A percentile compares a stretch with the other conserved stretches of the same genome.
Evolutionary conservation across 2,329 filamentous ascomycete genomes (phyloP).

Genomic region (Bipolaris zeicola): DNA sequence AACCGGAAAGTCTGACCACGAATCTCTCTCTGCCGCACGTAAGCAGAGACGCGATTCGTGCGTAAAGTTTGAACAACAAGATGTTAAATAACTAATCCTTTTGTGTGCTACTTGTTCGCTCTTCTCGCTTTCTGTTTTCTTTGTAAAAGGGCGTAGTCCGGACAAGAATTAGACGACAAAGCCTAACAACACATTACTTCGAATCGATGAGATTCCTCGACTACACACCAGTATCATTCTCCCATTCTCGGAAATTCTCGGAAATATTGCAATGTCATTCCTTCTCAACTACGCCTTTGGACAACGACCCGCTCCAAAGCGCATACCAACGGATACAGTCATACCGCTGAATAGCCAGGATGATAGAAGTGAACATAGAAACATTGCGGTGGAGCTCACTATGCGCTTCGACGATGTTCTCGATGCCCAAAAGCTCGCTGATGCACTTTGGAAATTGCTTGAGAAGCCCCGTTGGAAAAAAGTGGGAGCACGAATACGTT

Average conservation of each 20-base stretch:
- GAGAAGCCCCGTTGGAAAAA: constrained; percentile 55
- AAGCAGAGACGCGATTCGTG: too few species aligned
- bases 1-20: too few species aligned
- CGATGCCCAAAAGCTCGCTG: constrained; percentile 49
- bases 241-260: neutral
- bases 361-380: constrained; percentile 14
- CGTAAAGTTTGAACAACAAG: too few species aligned
- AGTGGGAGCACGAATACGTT: constrained; percentile 53
- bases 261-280: constrained; percentile 9
- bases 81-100: too few species aligned
- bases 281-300: constrained; percentile 11
- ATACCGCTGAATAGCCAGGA: constrained; percentile 26
- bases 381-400: constrained; percentile 26
- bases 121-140: neutral
- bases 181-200: neutral
- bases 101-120: neutral
- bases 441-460: constrained; percentile 48
- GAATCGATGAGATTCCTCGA: neutral
- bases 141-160: neutral
- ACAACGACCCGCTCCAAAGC: constrained; percentile 14
- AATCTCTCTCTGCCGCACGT: too few species aligned
- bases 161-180: neutral
- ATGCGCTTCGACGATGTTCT: constrained; percentile 57
- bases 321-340: constrained; percentile 28
- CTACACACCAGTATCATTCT: neutral